Evolutionary conservation across 2,329 filamentous ascomycete genomes (phyloP).

Genomic region (Aspergillus spinulosporus): DNA sequence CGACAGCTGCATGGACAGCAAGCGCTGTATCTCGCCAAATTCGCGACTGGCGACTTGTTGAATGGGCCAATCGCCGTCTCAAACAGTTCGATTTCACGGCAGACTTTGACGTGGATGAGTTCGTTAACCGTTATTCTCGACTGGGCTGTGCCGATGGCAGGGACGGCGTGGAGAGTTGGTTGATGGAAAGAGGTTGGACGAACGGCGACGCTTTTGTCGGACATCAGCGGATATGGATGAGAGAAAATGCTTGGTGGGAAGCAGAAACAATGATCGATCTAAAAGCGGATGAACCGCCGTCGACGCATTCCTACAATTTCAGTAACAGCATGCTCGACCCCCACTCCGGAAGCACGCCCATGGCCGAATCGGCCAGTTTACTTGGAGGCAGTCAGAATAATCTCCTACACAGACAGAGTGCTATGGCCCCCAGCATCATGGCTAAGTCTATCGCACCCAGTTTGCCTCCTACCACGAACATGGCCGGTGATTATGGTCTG

Average conservation of each 20-base stretch:
- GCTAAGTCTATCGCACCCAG: slow-evolving; percentile 55
- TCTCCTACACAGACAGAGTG: slow-evolving; percentile 50
- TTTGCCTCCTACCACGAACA: slow-evolving; percentile 56
- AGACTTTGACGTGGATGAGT: slow-evolving; percentile 94
- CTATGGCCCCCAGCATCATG: slow-evolving; percentile 50
- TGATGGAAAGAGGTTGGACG: slow-evolving; percentile 94
- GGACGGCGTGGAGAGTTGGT: slow-evolving; percentile 92
- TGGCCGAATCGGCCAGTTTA: slow-evolving; percentile 60
- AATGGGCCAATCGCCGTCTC: slow-evolving; percentile 94
- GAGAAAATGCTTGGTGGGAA: slow-evolving; percentile 95
- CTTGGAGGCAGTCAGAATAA: slow-evolving; percentile 69
- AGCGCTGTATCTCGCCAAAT: slow-evolving; percentile 89
- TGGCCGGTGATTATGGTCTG: slow-evolving; percentile 82
- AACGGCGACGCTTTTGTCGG: slow-evolving; percentile 95
- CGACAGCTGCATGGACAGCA: slow-evolving; percentile 88
- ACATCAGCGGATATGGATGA: slow-evolving; percentile 90
- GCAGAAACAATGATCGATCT: slow-evolving; percentile 94
- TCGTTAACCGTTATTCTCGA: slow-evolving; percentile 74
- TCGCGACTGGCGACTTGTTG: slow-evolving; percentile 86
- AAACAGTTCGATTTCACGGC: slow-evolving; percentile 92
- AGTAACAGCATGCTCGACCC: slow-evolving; percentile 67
- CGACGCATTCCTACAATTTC: slow-evolving; percentile 50
- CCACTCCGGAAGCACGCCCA: slow-evolving; percentile 55
- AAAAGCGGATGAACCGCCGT: slow-evolving; percentile 61
- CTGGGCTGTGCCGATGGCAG: slow-evolving; percentile 86